Percentiles rank a stretch among this genome's conserved stretches.
Conservation (phyloP, 345 rosid genomes). For the Hirschfeldia incana region DNA sequence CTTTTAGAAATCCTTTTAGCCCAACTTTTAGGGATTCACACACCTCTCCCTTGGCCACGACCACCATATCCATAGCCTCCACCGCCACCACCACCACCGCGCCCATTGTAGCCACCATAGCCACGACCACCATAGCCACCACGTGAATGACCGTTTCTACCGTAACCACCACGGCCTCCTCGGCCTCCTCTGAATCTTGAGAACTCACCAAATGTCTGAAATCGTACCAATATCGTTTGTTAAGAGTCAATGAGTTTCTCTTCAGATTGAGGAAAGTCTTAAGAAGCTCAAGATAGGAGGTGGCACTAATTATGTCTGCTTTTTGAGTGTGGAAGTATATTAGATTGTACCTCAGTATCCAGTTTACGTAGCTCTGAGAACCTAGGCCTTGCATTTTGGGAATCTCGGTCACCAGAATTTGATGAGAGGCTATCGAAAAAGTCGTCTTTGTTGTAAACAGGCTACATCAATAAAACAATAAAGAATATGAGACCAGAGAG, state of each 20-base stretch:
- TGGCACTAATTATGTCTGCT: background rate
- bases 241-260: background rate
- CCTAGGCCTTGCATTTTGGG: conserved; percentile 67
- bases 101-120: conserved; percentile 46
- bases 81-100: conserved; percentile 44
- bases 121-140: conserved; percentile 45
- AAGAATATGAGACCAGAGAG: conserved; percentile 4
- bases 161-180: conserved; percentile 38
- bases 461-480: conserved; percentile 43
- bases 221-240: conserved; percentile 13
- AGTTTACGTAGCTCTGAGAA: conserved; percentile 85
- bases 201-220: conserved; percentile 75
- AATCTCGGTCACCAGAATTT: conserved; percentile 48
- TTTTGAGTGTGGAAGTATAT: background rate
- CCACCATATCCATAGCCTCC: conserved; percentile 32
- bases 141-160: conserved; percentile 44
- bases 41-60: conserved; percentile 38
- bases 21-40: background rate
- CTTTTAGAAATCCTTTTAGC: background rate
- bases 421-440: conserved; percentile 83
- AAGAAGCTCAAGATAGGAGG: background rate
- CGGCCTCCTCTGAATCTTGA: conserved; percentile 48
- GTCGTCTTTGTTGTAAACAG: conserved; percentile 89
- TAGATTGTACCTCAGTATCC: conserved; percentile 73
- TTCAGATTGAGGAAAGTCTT: background rate